Evolutionary conservation across 1,284 basidiomycete genomes (phyloP).

Genomic region (Trametes sp.): DNA sequence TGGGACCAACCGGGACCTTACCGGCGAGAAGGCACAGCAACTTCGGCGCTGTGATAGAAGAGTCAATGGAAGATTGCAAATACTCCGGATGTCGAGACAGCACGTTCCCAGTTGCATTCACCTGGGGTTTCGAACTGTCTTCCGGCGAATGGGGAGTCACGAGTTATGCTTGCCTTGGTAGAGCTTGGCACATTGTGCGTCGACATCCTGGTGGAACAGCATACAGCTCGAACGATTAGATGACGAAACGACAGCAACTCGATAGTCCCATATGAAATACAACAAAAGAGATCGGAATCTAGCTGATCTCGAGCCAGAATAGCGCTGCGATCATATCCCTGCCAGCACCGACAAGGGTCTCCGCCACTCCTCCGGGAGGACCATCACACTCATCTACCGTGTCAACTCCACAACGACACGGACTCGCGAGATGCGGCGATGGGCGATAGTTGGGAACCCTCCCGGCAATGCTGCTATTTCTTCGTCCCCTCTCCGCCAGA

Average conservation of each 20-base stretch:
- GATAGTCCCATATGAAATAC: slow-evolving; percentile 26
- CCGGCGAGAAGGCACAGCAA: neutral
- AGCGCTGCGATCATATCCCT: slow-evolving; percentile 8
- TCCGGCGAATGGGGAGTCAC: too few species aligned
- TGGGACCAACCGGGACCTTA: neutral
- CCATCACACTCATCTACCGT: slow-evolving; percentile 11
- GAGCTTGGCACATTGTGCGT: too few species aligned
- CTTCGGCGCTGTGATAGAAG: neutral
- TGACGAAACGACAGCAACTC: slow-evolving; percentile 8
- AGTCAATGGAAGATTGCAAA: too few species aligned
- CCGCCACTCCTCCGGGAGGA: slow-evolving; percentile 9
- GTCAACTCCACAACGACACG: neutral
- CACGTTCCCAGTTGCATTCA: too few species aligned
- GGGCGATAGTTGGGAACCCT: slow-evolving; percentile 31
- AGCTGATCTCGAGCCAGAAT: slow-evolving; percentile 24
- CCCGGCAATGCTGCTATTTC: slow-evolving; percentile 50
- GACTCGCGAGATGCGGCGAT: slow-evolving; percentile 1
- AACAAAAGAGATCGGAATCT: slow-evolving; percentile 25
- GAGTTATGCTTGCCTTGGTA: too few species aligned
- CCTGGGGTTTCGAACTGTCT: too few species aligned
- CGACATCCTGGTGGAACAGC: neutral
- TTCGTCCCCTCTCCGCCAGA: slow-evolving; percentile 44
- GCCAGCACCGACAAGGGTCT: slow-evolving; percentile 6
- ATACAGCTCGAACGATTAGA: neutral
- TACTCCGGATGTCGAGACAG: too few species aligned